phyloP scores from a whole-genome alignment of 148 eudicot genomes.

The Vaccinium vitisidaea region DNA sequence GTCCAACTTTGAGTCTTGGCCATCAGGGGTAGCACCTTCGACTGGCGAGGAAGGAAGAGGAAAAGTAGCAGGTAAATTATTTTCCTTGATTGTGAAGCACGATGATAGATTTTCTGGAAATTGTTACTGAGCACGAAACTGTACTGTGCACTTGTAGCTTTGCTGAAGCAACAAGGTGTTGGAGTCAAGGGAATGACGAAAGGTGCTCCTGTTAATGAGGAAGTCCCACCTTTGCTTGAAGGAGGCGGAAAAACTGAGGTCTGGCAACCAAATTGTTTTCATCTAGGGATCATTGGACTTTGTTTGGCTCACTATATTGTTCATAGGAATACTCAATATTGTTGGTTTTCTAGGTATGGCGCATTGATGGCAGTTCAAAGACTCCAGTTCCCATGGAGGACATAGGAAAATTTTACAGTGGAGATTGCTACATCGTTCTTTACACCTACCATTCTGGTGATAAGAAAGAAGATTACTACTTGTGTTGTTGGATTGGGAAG shows the following conservation, averaged over 20 bases:
- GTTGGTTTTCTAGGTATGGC: conserved; percentile 72
- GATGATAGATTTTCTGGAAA: neutral
- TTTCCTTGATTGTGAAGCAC: conserved; percentile 3
- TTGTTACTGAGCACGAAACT: neutral
- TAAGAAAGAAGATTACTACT: conserved; percentile 94
- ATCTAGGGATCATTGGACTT: neutral
- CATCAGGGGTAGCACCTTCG: conserved; percentile 78
- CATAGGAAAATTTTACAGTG: conserved; percentile 91
- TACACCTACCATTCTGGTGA: conserved; percentile 89
- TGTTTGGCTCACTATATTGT: neutral
- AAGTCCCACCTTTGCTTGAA: conserved; percentile 96
- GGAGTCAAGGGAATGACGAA: conserved; percentile 70
- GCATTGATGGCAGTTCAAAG: conserved; percentile 84
- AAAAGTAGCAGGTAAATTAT: conserved; percentile 81
- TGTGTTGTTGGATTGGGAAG: conserved; percentile 98
- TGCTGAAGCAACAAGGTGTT: conserved; percentile 98
- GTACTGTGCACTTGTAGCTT: conserved; percentile 50
- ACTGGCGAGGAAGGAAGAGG: conserved; percentile 92
- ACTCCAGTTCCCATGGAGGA: conserved; percentile 79
- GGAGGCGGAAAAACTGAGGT: conserved; percentile 92
- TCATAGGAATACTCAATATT: conserved; percentile 16
- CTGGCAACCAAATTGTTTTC: conserved; percentile 4
- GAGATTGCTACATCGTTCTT: conserved; percentile 93
- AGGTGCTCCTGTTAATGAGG: conserved; percentile 80
- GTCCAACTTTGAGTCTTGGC: conserved; percentile 91